Conservation (phyloP, 1,139 yeast genomes). For the Candida sp. region DNA sequence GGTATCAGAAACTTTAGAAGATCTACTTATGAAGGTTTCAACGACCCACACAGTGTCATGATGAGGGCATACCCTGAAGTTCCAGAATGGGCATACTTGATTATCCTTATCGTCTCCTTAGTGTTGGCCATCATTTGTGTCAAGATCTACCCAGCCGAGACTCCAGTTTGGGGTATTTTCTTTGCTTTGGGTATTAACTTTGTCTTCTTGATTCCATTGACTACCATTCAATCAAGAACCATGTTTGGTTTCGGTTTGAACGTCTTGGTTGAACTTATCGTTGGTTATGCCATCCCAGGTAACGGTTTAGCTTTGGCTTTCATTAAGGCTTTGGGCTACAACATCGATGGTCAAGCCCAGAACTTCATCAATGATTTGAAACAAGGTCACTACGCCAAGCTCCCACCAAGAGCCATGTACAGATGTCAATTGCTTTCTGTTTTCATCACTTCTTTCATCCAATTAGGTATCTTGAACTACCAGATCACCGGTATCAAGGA, state of each 20-base stretch:
- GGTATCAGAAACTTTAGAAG: too few species aligned
- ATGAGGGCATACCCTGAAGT: slow-evolving; percentile 42
- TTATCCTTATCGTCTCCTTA: slow-evolving; percentile 31
- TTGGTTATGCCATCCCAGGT: slow-evolving; percentile 43
- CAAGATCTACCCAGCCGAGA: slow-evolving; percentile 35
- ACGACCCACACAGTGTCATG: slow-evolving; percentile 47
- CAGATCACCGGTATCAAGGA: slow-evolving; percentile 42
- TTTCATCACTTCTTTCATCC: slow-evolving; percentile 45
- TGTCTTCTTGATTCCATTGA: slow-evolving; percentile 37
- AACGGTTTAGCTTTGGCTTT: slow-evolving; percentile 43
- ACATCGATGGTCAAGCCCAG: slow-evolving; percentile 40
- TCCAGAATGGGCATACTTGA: slow-evolving; percentile 46
- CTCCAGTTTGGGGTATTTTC: slow-evolving; percentile 42
- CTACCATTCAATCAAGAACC: slow-evolving; percentile 40
- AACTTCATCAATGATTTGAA: slow-evolving; percentile 41
- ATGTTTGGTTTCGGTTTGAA: slow-evolving; percentile 43
- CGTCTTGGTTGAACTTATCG: slow-evolving; percentile 44
- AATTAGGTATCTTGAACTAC: slow-evolving; percentile 59
- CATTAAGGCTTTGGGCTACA: slow-evolving; percentile 40
- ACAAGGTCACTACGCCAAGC: slow-evolving; percentile 35
- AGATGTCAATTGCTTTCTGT: slow-evolving; percentile 58
- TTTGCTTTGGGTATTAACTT: slow-evolving; percentile 40
- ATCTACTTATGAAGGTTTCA: slow-evolving; percentile 27
- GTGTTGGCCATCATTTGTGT: slow-evolving; percentile 35
- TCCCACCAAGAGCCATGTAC: slow-evolving; percentile 46